A percentile compares a stretch with the other conserved stretches of the same genome.
Conservation (phyloP, 2,329 filamentous ascomycete species). For the Fusarium sororula region DNA sequence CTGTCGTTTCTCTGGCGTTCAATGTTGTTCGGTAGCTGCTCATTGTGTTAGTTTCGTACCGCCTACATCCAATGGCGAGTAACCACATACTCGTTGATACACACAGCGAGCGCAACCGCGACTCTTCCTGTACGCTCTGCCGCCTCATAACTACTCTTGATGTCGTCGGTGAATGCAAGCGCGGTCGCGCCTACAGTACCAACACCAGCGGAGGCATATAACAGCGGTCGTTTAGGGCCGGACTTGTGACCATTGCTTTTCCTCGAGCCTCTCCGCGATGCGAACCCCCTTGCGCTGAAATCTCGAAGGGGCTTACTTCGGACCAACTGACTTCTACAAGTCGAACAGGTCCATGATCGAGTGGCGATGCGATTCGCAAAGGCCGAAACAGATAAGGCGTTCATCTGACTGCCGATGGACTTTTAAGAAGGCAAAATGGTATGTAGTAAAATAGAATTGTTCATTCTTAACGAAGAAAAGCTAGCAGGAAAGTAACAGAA, state of each 20-base stretch:
- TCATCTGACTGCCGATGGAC: constrained; percentile 50
- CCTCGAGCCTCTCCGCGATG: constrained; percentile 42
- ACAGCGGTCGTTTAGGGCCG: constrained; percentile 47
- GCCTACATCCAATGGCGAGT: neutral
- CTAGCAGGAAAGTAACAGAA: neutral
- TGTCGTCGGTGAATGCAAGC: constrained; percentile 71
- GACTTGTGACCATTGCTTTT: constrained; percentile 31
- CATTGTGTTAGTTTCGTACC: neutral
- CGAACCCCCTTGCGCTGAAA: constrained; percentile 42
- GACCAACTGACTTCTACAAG: constrained; percentile 54
- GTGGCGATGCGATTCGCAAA: constrained; percentile 51
- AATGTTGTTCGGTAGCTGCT: constrained; percentile 86
- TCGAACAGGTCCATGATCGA: constrained; percentile 58
- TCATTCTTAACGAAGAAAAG: constrained; percentile 36
- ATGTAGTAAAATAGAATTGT: constrained; percentile 10
- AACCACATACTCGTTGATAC: constrained; percentile 81
- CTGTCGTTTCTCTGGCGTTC: constrained; percentile 70
- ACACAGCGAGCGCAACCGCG: constrained; percentile 75
- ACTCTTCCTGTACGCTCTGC: constrained; percentile 83
- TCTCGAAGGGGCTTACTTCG: constrained; percentile 44
- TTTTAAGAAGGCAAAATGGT: constrained; percentile 18
- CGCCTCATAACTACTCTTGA: constrained; percentile 79
- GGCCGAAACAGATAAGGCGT: constrained; percentile 51
- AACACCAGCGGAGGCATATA: constrained; percentile 62
- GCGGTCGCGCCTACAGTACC: constrained; percentile 58